Conservation (phyloP, 2,329 filamentous ascomycete species). For the Aspergillus hiratsukae region DNA sequence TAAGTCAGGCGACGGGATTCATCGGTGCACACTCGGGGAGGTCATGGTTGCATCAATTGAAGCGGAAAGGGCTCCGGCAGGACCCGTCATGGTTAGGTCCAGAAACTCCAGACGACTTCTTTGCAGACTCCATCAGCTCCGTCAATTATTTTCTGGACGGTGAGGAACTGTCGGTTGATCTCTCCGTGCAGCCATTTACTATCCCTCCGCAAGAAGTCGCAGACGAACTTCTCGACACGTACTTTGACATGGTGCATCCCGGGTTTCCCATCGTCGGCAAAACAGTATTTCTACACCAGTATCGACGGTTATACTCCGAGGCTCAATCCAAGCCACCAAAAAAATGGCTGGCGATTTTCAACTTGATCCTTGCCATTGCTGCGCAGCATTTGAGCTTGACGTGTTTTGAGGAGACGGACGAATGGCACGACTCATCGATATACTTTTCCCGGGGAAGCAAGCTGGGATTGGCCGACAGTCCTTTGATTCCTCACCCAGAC, state of each 20-base stretch:
- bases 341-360: slow-evolving; percentile 38
- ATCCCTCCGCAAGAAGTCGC: slow-evolving; percentile 18
- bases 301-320: slow-evolving; percentile 24
- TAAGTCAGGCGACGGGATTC: not conserved
- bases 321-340: slow-evolving; percentile 24
- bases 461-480: slow-evolving; percentile 28
- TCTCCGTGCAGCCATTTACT: not conserved
- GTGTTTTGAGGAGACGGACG: slow-evolving; percentile 25
- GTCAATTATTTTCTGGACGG: not conserved
- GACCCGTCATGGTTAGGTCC: not conserved
- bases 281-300: slow-evolving; percentile 33
- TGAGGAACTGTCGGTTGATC: not conserved
- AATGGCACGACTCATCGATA: slow-evolving; percentile 28
- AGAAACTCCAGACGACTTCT: not conserved
- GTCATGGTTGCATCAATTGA: not conserved
- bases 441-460: slow-evolving; percentile 36
- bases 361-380: slow-evolving; percentile 39
- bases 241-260: slow-evolving; percentile 34
- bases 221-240: slow-evolving; percentile 33
- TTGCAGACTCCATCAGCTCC: not conserved
- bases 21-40: not conserved
- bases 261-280: slow-evolving; percentile 39
- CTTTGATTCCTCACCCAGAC: slow-evolving; percentile 32
- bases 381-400: slow-evolving; percentile 30
- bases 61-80: not conserved